A percentile compares a stretch with the other conserved stretches of the same genome.
Conservation (phyloP, 345 rosid genomes). For the Boechera stricta region DNA sequence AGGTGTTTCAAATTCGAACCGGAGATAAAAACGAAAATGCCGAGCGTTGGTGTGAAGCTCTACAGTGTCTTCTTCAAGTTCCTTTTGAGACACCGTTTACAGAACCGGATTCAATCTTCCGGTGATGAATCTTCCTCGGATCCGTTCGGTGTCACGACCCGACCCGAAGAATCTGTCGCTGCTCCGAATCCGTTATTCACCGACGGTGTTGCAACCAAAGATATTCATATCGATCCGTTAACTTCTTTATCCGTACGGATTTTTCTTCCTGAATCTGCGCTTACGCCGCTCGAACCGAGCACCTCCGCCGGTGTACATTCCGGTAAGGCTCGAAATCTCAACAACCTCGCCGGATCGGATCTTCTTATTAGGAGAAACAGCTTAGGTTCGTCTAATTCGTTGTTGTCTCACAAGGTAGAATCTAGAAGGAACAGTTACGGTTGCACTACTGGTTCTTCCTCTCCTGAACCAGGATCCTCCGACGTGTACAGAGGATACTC, state of each 20-base stretch:
- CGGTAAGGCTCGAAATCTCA: constrained; percentile 37
- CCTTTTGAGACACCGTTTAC: constrained; percentile 78
- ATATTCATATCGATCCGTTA: constrained; percentile 89
- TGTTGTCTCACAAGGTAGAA: constrained; percentile 37
- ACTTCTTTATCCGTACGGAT: constrained; percentile 84
- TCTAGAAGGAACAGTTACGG: constrained; percentile 62
- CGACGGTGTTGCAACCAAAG: constrained; percentile 95
- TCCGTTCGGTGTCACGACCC: constrained; percentile 73
- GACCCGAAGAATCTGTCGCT: constrained; percentile 79
- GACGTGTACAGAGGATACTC: constrained; percentile 74
- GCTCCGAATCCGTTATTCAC: constrained; percentile 78
- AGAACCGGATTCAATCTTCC: constrained; percentile 70
- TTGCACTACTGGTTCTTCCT: constrained; percentile 43
- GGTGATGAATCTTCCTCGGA: constrained; percentile 51
- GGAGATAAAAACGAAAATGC: constrained; percentile 53
- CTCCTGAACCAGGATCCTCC: constrained; percentile 58
- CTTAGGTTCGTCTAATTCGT: constrained; percentile 48
- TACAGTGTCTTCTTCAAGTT: constrained; percentile 96
- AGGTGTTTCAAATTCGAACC: background rate
- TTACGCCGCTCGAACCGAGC: constrained; percentile 58
- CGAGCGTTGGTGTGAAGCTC: constrained; percentile 82
- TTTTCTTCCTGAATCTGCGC: constrained; percentile 87
- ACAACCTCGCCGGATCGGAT: constrained; percentile 46
- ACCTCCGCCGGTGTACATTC: constrained; percentile 45
- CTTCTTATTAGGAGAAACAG: constrained; percentile 58